These are phyloP conservation scores for Melampsora abietis-canadensis DNA, from an alignment of 1,284 basidiomycete genomes.

Conservation along the genomic window DNA sequence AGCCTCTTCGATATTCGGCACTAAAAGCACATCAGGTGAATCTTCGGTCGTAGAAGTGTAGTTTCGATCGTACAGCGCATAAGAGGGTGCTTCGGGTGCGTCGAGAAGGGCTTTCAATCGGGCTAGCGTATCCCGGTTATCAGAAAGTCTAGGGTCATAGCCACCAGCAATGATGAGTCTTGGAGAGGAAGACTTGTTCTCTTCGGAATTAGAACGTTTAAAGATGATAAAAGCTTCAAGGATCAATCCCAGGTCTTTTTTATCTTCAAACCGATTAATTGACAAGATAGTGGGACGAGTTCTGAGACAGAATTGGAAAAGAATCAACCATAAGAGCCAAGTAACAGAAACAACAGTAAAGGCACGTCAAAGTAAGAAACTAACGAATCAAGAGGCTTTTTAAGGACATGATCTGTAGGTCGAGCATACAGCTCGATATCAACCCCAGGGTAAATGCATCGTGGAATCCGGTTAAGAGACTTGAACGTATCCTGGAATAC, in stretches of 20 bases:
- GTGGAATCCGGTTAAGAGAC: constrained; percentile 56
- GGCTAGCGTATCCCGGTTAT: constrained; percentile 67
- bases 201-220: constrained; percentile 31
- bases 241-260: constrained; percentile 85
- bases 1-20: constrained; percentile 80
- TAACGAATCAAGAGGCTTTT: background rate
- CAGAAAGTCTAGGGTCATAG: constrained; percentile 67
- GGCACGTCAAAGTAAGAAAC: background rate
- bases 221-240: constrained; percentile 68
- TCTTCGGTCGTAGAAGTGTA: constrained; percentile 53
- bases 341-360: background rate
- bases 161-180: constrained; percentile 60
- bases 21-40: constrained; percentile 69
- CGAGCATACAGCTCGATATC: constrained; percentile 48
- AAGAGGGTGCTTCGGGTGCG: constrained; percentile 52
- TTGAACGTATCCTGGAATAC: constrained; percentile 54
- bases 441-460: constrained; percentile 87
- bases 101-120: constrained; percentile 63
- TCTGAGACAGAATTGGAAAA: constrained; percentile 55
- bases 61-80: constrained; percentile 52
- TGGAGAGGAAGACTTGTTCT: constrained; percentile 45
- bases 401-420: background rate
- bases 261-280: constrained; percentile 90
- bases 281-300: constrained; percentile 74
- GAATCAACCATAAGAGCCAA: background rate